Evolutionary conservation across 768 basidiomycete genomes (phyloP).

Genomic region (Exsudoporus frostii): DNA sequence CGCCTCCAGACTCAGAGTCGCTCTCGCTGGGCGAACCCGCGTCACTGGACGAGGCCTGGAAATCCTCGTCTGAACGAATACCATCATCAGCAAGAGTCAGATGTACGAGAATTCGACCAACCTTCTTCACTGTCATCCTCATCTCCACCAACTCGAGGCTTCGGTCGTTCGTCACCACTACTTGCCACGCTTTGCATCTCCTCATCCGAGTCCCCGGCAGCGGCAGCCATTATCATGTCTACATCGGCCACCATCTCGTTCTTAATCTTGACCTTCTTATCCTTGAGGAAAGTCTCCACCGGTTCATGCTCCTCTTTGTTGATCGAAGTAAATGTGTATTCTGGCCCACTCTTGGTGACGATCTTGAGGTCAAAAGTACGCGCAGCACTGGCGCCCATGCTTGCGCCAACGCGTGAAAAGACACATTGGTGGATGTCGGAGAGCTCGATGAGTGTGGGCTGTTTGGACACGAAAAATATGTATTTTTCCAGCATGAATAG

Average conservation of each 20-base stretch:
- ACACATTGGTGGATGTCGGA: constrained; percentile 85
- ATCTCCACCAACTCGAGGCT: constrained; percentile 44
- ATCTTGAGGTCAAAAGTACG: constrained; percentile 94
- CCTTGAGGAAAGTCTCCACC: constrained; percentile 79
- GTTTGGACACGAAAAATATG: constrained; percentile 96
- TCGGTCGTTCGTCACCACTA: constrained; percentile 59
- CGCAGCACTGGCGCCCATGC: constrained; percentile 76
- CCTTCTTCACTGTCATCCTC: constrained; percentile 80
- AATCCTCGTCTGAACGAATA: constrained; percentile 71
- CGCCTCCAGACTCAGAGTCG: constrained; percentile 61
- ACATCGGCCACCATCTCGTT: constrained; percentile 93
- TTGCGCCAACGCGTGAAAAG: constrained; percentile 91
- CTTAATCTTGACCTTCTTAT: constrained; percentile 92
- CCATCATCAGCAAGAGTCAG: background rate
- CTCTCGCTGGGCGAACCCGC: constrained; percentile 81
- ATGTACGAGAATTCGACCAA: constrained; percentile 26
- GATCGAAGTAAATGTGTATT: constrained; percentile 88
- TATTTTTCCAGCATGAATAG: constrained; percentile 98
- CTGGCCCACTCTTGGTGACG: constrained; percentile 77
- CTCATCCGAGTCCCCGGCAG: constrained; percentile 67
- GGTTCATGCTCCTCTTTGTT: constrained; percentile 93
- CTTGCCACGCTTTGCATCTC: constrained; percentile 82
- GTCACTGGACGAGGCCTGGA: constrained; percentile 82
- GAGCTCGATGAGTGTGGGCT: constrained; percentile 86
- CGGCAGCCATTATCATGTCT: constrained; percentile 67